Conservation (phyloP, 2,329 filamentous ascomycete species). For the Pseudogymnoascus sp. region DNA sequence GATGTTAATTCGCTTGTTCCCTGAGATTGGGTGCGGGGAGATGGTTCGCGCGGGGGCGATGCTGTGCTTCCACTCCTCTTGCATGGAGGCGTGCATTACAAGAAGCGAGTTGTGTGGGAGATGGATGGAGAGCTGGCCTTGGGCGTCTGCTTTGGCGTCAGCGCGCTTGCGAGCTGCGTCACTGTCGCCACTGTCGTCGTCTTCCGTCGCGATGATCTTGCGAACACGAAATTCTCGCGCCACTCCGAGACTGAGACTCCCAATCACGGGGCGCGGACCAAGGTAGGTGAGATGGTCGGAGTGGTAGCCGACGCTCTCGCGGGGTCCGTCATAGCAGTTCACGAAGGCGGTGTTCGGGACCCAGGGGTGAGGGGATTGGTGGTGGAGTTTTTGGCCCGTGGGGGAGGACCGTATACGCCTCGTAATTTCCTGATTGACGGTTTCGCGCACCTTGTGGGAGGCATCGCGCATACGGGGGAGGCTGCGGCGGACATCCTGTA, state of each 20-base stretch:
- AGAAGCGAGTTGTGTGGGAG: constrained; percentile 90
- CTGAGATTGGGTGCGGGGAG: constrained; percentile 75
- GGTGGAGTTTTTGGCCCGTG: constrained; percentile 60
- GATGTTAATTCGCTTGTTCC: constrained; percentile 79
- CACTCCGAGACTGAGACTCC: constrained; percentile 83
- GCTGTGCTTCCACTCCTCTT: constrained; percentile 92
- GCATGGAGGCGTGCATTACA: constrained; percentile 96
- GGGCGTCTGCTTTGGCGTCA: constrained; percentile 47
- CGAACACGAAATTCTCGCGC: constrained; percentile 89
- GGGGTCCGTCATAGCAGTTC: constrained; percentile 81
- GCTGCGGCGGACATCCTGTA: constrained; percentile 64
- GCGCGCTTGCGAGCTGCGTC: constrained; percentile 25
- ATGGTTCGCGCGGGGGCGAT: constrained; percentile 70
- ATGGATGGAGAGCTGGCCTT: constrained; percentile 87
- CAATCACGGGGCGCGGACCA: constrained; percentile 81
- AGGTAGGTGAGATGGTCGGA: constrained; percentile 90
- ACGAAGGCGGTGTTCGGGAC: constrained; percentile 85
- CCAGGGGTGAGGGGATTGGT: constrained; percentile 70
- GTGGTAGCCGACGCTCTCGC: constrained; percentile 85
- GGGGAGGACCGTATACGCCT: constrained; percentile 60
- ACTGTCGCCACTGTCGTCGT: constrained; percentile 19
- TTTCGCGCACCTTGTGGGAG: constrained; percentile 60
- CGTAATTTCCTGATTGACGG: constrained; percentile 72
- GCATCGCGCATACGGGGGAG: constrained; percentile 68
- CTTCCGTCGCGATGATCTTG: constrained; percentile 58